A percentile compares a stretch with the other conserved stretches of the same genome.
phyloP scores from a whole-genome alignment of 192 early-diverging fungal genomes.

The Coemansia sp. region DNA sequence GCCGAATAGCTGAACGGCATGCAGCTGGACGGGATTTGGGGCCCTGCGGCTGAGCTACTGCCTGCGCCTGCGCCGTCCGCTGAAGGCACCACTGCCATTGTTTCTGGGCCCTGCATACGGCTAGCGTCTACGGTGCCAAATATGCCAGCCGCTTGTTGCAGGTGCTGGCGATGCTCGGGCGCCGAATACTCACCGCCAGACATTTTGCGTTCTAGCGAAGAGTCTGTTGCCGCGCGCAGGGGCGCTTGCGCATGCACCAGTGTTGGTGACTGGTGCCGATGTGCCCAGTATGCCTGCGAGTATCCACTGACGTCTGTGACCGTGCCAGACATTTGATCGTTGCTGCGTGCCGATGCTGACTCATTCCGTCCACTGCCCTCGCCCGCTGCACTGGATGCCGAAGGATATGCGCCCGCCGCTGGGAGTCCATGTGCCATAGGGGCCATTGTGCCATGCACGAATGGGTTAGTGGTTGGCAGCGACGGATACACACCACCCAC shows the following conservation, averaged over 20 bases:
- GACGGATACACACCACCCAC: conserved; percentile 3
- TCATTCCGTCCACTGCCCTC: conserved; percentile 25
- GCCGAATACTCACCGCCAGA: conserved; percentile 4
- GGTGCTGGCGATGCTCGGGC: conserved; percentile 4
- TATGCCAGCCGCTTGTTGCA: conserved; percentile 8
- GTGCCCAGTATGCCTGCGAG: conserved; percentile 35
- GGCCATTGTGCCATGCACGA: conserved; percentile 9
- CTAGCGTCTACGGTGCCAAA: conserved; percentile 2
- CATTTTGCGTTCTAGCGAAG: conserved; percentile 31
- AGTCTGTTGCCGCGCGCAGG: conserved; percentile 14
- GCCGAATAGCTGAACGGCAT: conserved; percentile 14
- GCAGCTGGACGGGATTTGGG: not conserved
- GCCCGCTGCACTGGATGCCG: conserved; percentile 10
- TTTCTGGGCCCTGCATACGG: conserved; percentile 8
- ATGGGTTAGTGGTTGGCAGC: conserved; percentile 4
- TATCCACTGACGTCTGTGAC: conserved; percentile 41
- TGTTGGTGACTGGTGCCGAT: conserved; percentile 29
- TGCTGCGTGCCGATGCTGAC: conserved; percentile 35
- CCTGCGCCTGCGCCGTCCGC: not conserved
- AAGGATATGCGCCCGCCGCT: conserved; percentile 17
- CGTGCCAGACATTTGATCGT: conserved; percentile 44
- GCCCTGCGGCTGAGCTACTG: conserved; percentile 4
- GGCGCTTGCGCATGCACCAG: conserved; percentile 24
- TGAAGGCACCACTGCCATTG: conserved; percentile 3
- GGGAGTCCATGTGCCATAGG: conserved; percentile 7